These are phyloP conservation scores for Hypoxylon intermedium DNA, from an alignment of 495 filamentous ascomycete genomes.

Conservation along the genomic window DNA sequence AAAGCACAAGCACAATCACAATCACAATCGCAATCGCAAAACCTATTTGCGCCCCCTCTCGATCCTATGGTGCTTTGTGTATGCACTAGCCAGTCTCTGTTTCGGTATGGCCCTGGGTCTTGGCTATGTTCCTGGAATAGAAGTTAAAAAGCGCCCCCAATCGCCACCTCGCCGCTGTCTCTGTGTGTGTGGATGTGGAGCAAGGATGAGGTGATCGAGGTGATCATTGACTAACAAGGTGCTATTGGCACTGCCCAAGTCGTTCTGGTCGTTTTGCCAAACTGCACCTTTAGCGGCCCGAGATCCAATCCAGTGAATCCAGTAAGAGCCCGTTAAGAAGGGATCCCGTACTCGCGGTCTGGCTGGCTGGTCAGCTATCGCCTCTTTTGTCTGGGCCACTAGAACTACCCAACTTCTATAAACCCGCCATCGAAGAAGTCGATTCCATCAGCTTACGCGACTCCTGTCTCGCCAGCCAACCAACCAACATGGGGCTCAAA, in stretches of 20 bases:
- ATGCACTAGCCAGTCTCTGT: conserved; percentile 19
- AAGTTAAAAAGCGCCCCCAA: conserved; percentile 22
- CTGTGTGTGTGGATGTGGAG: no score
- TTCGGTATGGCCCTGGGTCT: conserved; percentile 25
- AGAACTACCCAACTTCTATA: conserved; percentile 6
- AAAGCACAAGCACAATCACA: no score
- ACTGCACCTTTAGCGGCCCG: conserved; percentile 25
- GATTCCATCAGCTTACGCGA: neutral
- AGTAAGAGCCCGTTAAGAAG: conserved; percentile 6
- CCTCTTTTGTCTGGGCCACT: conserved; percentile 3
- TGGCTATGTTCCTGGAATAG: conserved; percentile 19
- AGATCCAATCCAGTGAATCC: conserved; percentile 25
- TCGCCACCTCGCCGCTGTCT: conserved; percentile 32
- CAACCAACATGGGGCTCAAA: conserved; percentile 36
- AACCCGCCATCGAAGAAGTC: neutral
- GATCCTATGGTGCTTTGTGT: conserved; percentile 12
- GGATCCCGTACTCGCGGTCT: neutral
- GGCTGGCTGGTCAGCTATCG: neutral
- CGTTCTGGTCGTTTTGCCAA: conserved; percentile 11
- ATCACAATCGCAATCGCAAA: no score
- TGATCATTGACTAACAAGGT: conserved; percentile 42
- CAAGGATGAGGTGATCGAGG: conserved; percentile 36
- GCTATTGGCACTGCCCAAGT: conserved; percentile 31
- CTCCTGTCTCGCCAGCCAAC: conserved; percentile 23
- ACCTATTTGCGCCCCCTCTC: neutral